These are phyloP conservation scores for Paramyrothecium sp. DNA, from an alignment of 2,329 filamentous ascomycete genomes.

Conservation along the genomic window DNA sequence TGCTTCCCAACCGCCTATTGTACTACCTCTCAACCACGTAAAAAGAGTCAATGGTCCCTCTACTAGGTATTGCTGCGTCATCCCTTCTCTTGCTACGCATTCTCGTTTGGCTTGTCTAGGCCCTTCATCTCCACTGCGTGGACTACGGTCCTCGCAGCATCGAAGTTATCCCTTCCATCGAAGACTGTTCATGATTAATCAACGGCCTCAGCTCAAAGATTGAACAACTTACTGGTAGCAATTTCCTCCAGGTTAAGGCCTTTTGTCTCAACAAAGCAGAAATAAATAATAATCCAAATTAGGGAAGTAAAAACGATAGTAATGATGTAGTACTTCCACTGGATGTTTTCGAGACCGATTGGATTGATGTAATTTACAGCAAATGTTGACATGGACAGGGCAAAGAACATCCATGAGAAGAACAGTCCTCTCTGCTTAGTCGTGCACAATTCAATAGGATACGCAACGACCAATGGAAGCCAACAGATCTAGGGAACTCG, in stretches of 20 bases:
- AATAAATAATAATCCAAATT: slow-evolving; percentile 17
- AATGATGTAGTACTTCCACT: slow-evolving; percentile 4
- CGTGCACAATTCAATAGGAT: slow-evolving; percentile 5
- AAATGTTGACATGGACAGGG: slow-evolving; percentile 4
- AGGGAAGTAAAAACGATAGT: slow-evolving; percentile 2
- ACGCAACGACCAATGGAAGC: slow-evolving; percentile 6
- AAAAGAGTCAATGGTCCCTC: too few relatives aligned
- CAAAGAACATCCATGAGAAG: neutral
- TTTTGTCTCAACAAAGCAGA: slow-evolving; percentile 30
- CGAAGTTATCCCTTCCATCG: neutral
- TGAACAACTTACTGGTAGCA: slow-evolving; percentile 14
- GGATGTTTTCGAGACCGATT: slow-evolving; percentile 5
- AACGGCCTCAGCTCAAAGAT: neutral
- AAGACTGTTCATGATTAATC: neutral
- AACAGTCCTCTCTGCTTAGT: slow-evolving; percentile 5
- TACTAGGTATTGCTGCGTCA: too few relatives aligned
- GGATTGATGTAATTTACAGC: slow-evolving; percentile 8
- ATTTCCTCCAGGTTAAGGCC: slow-evolving; percentile 49
- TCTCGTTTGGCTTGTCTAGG: neutral
- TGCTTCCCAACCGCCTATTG: too few relatives aligned
- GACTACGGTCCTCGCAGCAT: neutral
- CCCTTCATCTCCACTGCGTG: neutral
- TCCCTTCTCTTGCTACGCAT: neutral
- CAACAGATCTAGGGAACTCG: slow-evolving; percentile 3
- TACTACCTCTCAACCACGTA: too few relatives aligned